phyloP scores from a whole-genome alignment of 1,139 yeast species.

The Candida pseudoviswanathii region DNA sequence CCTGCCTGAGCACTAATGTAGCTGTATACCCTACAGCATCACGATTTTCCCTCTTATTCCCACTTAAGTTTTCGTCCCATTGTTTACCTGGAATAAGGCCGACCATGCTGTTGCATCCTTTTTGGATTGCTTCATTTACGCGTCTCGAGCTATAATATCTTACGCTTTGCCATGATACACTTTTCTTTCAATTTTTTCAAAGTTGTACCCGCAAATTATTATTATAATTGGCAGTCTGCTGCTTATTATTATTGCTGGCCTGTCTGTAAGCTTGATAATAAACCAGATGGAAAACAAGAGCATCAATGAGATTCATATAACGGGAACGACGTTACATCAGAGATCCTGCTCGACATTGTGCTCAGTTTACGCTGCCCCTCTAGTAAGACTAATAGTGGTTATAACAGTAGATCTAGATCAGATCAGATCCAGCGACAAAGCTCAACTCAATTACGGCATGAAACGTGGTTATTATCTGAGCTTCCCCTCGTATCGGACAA shows the following conservation, averaged over 20 bases:
- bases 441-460: no score
- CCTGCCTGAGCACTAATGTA: no score
- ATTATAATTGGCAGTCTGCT: not conserved
- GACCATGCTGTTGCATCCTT: no score
- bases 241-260: not conserved
- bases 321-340: not conserved
- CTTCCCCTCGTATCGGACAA: no score
- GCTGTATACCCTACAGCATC: no score
- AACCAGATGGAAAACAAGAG: not conserved
- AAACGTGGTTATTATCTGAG: no score
- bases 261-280: not conserved
- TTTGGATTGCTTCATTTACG: no score
- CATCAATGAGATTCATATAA: not conserved
- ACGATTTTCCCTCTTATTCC: no score
- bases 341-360: not conserved
- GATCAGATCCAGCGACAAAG: no score
- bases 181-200: not conserved
- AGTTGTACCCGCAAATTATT: not conserved
- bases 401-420: no score
- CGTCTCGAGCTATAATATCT: not conserved
- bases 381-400: not conserved
- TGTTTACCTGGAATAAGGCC: no score
- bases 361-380: not conserved
- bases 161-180: not conserved
- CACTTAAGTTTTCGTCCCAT: no score